Percentiles rank a stretch among this genome's conserved stretches.
Conservation (phyloP, 1,284 basidiomycete genomes). For the Afroboletus lepidellus region DNA sequence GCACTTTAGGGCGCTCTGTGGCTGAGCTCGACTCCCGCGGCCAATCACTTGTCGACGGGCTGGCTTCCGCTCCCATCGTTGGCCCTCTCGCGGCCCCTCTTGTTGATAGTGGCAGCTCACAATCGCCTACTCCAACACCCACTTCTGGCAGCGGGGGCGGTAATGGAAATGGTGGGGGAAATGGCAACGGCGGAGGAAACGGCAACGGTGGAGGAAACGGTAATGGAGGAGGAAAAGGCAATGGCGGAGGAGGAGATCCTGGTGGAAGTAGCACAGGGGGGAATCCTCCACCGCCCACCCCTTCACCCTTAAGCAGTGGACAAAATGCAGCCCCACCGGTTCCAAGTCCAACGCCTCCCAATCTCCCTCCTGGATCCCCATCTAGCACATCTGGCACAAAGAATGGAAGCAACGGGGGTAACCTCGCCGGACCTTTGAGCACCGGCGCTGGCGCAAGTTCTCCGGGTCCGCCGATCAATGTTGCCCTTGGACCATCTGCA, state of each 20-base stretch:
- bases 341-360: background rate
- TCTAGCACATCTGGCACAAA: background rate
- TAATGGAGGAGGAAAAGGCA: background rate
- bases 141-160: background rate
- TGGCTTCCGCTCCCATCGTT: slow-evolving; percentile 38
- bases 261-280: slow-evolving; percentile 6
- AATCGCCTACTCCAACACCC: slow-evolving; percentile 2
- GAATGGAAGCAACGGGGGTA: background rate
- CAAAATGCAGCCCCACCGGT: background rate
- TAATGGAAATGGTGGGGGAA: background rate
- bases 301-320: slow-evolving; percentile 3
- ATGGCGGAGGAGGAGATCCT: background rate
- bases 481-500: background rate
- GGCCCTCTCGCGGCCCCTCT: slow-evolving; percentile 38
- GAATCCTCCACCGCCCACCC: background rate
- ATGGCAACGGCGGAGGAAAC: background rate
- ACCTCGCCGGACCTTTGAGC: background rate
- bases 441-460: background rate
- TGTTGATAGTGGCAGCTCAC: slow-evolving; percentile 25
- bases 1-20: slow-evolving; percentile 9
- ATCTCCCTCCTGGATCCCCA: background rate
- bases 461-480: background rate
- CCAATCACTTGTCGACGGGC: slow-evolving; percentile 40
- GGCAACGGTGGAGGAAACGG: background rate
- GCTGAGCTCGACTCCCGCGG: slow-evolving; percentile 36